phyloP scores from a whole-genome alignment of 2,329 filamentous ascomycete genomes.

The Fusarium citri region DNA sequence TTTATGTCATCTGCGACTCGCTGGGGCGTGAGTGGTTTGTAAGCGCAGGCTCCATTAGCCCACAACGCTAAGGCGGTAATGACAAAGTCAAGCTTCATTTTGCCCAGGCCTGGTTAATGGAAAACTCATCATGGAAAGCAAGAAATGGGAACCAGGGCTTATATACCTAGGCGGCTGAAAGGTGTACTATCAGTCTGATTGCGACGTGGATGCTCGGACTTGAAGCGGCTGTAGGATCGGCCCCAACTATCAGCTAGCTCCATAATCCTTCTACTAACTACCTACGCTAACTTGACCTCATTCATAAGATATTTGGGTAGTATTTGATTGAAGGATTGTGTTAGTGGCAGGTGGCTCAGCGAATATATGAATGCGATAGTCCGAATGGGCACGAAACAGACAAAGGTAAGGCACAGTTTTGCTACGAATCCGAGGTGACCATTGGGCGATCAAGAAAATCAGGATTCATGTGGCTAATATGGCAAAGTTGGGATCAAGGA shows the following conservation, averaged over 20 bases:
- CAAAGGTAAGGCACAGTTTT: neutral
- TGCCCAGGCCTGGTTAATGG: neutral
- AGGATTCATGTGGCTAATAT: neutral
- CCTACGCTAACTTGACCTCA: neutral
- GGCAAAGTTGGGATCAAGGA: neutral
- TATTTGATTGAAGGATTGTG: neutral
- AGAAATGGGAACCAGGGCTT: neutral
- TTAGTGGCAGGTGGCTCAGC: neutral
- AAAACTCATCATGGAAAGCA: neutral
- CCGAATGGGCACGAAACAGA: neutral
- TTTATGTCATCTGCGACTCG: slow-evolving; percentile 21
- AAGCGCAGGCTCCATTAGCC: neutral
- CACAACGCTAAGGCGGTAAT: neutral
- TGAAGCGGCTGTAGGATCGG: neutral
- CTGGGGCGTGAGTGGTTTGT: slow-evolving; percentile 18
- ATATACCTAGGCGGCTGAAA: neutral
- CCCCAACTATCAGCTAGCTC: neutral
- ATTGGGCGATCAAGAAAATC: neutral
- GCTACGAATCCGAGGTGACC: neutral
- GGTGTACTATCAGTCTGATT: neutral
- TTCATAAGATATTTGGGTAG: neutral
- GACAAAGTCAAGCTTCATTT: slow-evolving; percentile 10
- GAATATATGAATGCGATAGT: neutral
- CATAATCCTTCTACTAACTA: neutral
- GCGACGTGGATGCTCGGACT: neutral